Base-by-base conservation (phyloP, 1,139 yeast species). In the Suzukiozyma palmioleophila region DNA sequence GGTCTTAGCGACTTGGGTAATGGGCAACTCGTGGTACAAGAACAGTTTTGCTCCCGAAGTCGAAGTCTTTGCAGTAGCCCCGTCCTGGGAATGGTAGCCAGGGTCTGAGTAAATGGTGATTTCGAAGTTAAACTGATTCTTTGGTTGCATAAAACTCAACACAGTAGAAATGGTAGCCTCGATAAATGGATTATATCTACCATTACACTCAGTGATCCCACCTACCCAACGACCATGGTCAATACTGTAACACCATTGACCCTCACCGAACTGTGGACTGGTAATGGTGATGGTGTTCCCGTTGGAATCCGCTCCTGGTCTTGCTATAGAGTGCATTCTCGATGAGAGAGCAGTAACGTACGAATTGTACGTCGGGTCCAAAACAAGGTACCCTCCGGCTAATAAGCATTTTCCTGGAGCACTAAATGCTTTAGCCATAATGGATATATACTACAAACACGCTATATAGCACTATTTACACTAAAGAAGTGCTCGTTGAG, bases 341-440 rank as follows among this genome's bases (percentile, higher is more conserved):
- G 96, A 79, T 1, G 96, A 85, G 21, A 92, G 73, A 0, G 96
- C 97, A 6, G 92, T 81, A 6, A 88, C 95, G 57, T 84, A 86
- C 0, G 96, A 80, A 37, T 72, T 66, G 61, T 85, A 89, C 32
- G 58, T 59, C 0, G 92, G 90, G 43, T 86, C 94, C 21, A 92
- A 67, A 0, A 92, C 97, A 36, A 92, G 71, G 57, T 92, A 92
- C 0, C 98, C 98, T 9, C 98, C 98, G 0, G 95, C 97, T 13
- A 92, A 54, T 28, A 92, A 69, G 1, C 97, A 97, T 60, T 92
- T 92, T 0, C 97, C 97, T 0, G 98, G 97, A 0, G 97, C 95
- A 54, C 96, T 85, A 55, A 79, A 89, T 13, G 66, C 75, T 37
- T 49, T 51, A 12, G 47, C 29, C 29, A 31, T 27, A 10, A 7